Conservation (phyloP, 192 early-diverging fungal genomes). For the Phlyctochytrium planicorne region DNA sequence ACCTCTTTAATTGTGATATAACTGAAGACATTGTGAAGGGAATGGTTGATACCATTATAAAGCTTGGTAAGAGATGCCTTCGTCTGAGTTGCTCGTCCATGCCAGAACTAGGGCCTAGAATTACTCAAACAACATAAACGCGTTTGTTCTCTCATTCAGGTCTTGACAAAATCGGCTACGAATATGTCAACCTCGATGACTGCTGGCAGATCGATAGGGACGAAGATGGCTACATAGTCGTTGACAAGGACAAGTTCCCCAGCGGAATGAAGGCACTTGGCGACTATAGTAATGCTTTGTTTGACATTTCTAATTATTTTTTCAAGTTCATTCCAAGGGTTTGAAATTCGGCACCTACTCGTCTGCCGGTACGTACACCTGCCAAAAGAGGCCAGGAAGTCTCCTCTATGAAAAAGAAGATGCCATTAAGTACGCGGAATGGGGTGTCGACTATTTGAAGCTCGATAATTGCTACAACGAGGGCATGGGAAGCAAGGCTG, state of each 20-base stretch:
- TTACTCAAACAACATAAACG: background rate
- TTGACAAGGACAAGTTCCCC: slow-evolving; percentile 51
- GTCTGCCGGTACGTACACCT: slow-evolving; percentile 51
- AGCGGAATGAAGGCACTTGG: slow-evolving; percentile 49
- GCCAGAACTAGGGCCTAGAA: background rate
- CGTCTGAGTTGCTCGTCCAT: background rate
- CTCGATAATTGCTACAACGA: slow-evolving; percentile 60
- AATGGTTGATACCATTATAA: background rate
- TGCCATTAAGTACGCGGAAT: slow-evolving; percentile 46
- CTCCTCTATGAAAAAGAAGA: slow-evolving; percentile 47
- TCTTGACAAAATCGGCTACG: slow-evolving; percentile 48
- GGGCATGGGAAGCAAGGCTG: slow-evolving; percentile 21
- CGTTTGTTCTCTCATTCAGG: slow-evolving; percentile 2
- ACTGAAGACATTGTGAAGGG: slow-evolving; percentile 33
- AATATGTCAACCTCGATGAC: slow-evolving; percentile 58
- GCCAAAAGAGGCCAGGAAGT: slow-evolving; percentile 49
- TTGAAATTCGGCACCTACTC: slow-evolving; percentile 44
- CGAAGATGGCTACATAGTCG: slow-evolving; percentile 24
- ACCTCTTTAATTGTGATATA: slow-evolving; percentile 50
- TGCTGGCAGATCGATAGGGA: slow-evolving; percentile 54
- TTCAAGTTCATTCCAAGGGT: slow-evolving; percentile 43
- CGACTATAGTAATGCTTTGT: slow-evolving; percentile 27
- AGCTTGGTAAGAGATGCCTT: background rate
- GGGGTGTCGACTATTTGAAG: slow-evolving; percentile 64
- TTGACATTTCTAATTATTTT: background rate